Evolutionary conservation across 768 basidiomycete species (phyloP), one percentile per base, ranked within the genome.

Genomic region (Gyrodon lividus): DNA sequence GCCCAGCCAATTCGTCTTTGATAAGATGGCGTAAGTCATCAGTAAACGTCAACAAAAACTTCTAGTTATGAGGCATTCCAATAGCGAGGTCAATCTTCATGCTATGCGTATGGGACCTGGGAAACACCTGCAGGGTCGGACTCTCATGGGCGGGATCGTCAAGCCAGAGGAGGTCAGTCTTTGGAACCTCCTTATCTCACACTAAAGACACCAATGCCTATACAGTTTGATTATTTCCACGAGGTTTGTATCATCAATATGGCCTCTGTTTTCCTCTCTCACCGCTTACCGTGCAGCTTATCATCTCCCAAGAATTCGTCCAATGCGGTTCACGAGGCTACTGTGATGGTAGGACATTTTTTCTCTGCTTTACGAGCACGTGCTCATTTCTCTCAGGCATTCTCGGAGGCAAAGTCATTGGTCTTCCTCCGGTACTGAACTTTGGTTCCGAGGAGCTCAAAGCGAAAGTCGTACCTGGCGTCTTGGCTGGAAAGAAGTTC

Each of bases 51-150:
- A 9, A 14, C 9, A 19, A 16, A 19, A 20, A 43, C 20, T 2
- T 31, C 13, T 2, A 2, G 13, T 48, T 4, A 13, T 46, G 16
- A 16, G 26, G 24, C 24, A 19, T 38, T 22, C 30, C 23, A 6
- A 19, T 43, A 87, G 84, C 14, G 83, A 84, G 45, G 46, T 80
- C 26, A 84, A 92, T 61, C 49, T 98, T 17, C 89, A 92, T 64
- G 89, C 91, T 13, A 96, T 97, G 92, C 78, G 90, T 19, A 77
- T 95, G 72, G 96, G 96, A 14, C 95, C 95, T 0, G 91, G 89
- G 31, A 85, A 87, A 61, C 92, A 94, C 60, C 71, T 95, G 38
- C 78, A 89, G 59, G 92, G 92, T 2, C 75, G 78, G n/a, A 77
- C 72, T 6, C 74, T 96, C 3, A 83, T 91, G 77, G 79, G 75